phyloP scores from a whole-genome alignment of 2,329 filamentous ascomycete species.

The Periconia macrospinosa region DNA sequence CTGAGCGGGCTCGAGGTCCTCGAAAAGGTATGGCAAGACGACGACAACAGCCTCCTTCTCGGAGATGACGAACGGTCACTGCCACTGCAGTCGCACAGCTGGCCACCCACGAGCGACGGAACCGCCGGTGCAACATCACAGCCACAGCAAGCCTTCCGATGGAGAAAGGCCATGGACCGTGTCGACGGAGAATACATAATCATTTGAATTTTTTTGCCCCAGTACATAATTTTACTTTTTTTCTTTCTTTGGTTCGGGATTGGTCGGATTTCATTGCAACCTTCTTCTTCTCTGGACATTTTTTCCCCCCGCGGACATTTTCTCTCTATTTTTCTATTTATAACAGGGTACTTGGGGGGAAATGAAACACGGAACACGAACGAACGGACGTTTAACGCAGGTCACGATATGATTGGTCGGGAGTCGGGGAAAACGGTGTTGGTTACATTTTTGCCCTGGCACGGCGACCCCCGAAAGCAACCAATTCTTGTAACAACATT shows the following conservation, averaged over 20 bases:
- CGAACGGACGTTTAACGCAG: neutral
- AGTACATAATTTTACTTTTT: neutral
- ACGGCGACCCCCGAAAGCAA: too few species aligned
- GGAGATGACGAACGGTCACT: constrained; percentile 8
- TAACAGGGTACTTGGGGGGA: neutral
- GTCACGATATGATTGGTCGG: neutral
- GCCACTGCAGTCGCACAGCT: too few species aligned
- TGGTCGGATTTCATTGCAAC: neutral
- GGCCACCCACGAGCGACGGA: constrained; percentile 18
- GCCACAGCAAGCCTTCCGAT: constrained; percentile 46
- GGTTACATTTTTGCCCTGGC: too few species aligned
- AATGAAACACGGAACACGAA: too few species aligned
- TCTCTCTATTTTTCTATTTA: neutral
- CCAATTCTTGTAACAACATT: too few species aligned
- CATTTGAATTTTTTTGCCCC: constrained; percentile 45
- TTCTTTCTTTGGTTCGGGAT: neutral
- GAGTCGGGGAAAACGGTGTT: too few species aligned
- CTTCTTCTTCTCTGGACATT: neutral
- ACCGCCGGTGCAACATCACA: constrained; percentile 19
- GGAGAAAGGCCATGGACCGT: constrained; percentile 55
- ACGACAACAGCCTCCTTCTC: constrained; percentile 33
- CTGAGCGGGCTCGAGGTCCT: constrained; percentile 81
- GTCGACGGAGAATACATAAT: constrained; percentile 56
- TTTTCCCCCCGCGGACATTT: neutral
- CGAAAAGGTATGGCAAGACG: constrained; percentile 77